A percentile compares a stretch with the other conserved stretches of the same genome.
Evolutionary conservation across 495 filamentous ascomycete species (phyloP).

Genomic region (Aspergillus kassunensis): DNA sequence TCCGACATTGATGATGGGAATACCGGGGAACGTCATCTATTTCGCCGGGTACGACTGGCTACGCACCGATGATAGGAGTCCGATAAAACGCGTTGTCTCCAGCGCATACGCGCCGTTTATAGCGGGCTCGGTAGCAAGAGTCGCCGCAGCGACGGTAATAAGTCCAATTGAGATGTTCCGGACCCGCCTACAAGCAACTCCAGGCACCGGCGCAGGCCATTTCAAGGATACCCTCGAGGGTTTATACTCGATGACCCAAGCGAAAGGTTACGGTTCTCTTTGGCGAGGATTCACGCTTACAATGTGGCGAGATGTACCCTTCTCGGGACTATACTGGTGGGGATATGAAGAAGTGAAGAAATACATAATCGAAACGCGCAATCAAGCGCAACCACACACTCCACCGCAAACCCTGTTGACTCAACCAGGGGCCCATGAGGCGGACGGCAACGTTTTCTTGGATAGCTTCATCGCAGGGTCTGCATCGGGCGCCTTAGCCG

Average conservation of each 20-base stretch:
- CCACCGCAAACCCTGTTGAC: conserved; percentile 18
- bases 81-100: conserved; percentile 54
- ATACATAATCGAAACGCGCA: conserved; percentile 58
- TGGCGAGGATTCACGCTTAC: conserved; percentile 94
- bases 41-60: conserved; percentile 98
- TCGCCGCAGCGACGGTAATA: conserved; percentile 76
- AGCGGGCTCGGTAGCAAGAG: conserved; percentile 72
- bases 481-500: conserved; percentile 74
- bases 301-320: conserved; percentile 95
- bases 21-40: conserved; percentile 96
- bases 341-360: conserved; percentile 84
- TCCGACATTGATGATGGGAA: conserved; percentile 88
- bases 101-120: conserved; percentile 72
- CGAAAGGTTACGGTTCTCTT: conserved; percentile 71
- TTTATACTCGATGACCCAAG: conserved; percentile 71
- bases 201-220: conserved; percentile 51
- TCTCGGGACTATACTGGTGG: conserved; percentile 96
- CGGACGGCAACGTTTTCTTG: conserved; percentile 60
- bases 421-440: conserved; percentile 35
- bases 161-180: conserved; percentile 93
- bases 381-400: conserved; percentile 35
- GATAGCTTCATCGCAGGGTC: conserved; percentile 89
- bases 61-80: conserved; percentile 64
- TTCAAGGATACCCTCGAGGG: conserved; percentile 73
- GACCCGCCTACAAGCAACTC: conserved; percentile 80